Conservation (phyloP, 139 green algal genomes). For the Chlorella sp. region DNA sequence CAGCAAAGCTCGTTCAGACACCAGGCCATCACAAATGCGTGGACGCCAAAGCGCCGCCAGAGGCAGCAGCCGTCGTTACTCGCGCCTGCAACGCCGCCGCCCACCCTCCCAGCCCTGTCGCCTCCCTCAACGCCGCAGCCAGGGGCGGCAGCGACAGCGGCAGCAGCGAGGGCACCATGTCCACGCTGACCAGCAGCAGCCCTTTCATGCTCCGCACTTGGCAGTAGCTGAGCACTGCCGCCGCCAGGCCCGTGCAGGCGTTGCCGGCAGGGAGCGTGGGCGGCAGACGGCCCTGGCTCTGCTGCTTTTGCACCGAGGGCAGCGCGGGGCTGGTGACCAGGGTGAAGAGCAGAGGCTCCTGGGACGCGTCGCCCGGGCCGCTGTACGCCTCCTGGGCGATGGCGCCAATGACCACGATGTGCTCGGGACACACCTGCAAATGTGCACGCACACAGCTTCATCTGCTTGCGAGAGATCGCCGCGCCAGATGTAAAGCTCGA, state of each 20-base stretch:
- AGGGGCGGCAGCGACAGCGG: not conserved
- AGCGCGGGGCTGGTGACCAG: too few relatives aligned
- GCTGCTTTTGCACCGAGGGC: too few relatives aligned
- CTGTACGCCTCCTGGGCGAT: not conserved
- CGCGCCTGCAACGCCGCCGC: too few relatives aligned
- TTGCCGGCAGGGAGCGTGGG: not conserved
- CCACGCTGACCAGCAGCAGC: not conserved
- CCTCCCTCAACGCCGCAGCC: not conserved
- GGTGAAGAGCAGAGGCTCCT: not conserved
- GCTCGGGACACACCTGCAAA: not conserved
- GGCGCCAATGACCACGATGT: not conserved
- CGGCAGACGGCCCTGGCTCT: too few relatives aligned
- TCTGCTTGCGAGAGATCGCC: too few relatives aligned
- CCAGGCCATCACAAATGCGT: too few relatives aligned
- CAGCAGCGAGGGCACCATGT: not conserved
- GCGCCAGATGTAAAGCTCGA: too few relatives aligned
- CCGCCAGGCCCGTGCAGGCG: not conserved
- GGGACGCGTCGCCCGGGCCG: not conserved
- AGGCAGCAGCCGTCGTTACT: too few relatives aligned
- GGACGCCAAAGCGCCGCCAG: too few relatives aligned
- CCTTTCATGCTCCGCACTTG: not conserved
- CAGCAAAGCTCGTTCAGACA: too few relatives aligned
- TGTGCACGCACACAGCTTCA: too few relatives aligned
- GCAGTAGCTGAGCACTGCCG: not conserved
- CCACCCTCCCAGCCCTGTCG: too few relatives aligned